A percentile compares a stretch with the other conserved stretches of the same genome.
phyloP scores from a whole-genome alignment of 805 yeast genomes.

The Metschnikowia reukaufii region DNA sequence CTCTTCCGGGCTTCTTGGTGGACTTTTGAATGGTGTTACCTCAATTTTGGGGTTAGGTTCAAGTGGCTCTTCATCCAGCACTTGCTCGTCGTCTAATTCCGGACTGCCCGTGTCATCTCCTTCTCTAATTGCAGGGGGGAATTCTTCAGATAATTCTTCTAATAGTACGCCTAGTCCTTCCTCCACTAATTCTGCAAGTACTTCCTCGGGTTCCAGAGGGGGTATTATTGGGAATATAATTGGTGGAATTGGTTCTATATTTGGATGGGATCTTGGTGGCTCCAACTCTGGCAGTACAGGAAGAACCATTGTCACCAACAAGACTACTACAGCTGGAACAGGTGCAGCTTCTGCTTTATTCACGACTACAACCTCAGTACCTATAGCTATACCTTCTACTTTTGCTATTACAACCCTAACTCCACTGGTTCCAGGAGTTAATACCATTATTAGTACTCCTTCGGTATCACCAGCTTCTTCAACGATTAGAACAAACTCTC shows the following conservation, averaged over 20 bases:
- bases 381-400: background rate
- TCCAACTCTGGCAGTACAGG: background rate
- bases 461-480: constrained; percentile 8
- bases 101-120: background rate
- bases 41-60: constrained; percentile 7
- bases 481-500: background rate
- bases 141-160: background rate
- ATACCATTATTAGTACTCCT: background rate
- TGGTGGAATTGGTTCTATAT: constrained; percentile 6
- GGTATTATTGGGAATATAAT: constrained; percentile 6
- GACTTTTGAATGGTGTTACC: constrained; percentile 5
- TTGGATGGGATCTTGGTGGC: constrained; percentile 1
- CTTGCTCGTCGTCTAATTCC: background rate
- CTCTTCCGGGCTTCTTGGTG: constrained; percentile 13
- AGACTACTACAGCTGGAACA: background rate
- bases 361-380: background rate
- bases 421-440: background rate
- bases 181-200: background rate
- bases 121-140: too few species aligned
- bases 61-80: background rate
- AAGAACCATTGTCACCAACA: constrained; percentile 1
- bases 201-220: background rate
- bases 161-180: background rate
- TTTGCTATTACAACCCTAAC: background rate
- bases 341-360: background rate